A percentile compares a stretch with the other conserved stretches of the same genome.
These are phyloP conservation scores for Xylaria sp. DNA, from an alignment of 2,329 filamentous ascomycete genomes.

Conservation along the genomic window DNA sequence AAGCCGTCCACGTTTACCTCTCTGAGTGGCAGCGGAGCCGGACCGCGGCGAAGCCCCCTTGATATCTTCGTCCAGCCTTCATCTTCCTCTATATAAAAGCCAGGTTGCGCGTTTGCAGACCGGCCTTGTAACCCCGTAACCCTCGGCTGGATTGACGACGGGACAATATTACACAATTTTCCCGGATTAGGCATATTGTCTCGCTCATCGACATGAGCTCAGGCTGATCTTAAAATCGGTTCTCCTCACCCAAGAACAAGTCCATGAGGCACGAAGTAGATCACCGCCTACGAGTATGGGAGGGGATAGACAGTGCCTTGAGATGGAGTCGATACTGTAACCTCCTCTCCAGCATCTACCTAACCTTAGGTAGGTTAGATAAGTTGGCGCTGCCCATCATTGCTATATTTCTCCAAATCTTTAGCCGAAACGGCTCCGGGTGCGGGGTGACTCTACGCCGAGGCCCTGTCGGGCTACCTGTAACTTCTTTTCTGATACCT, in stretches of 20 bases:
- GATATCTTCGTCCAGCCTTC: slow-evolving; percentile 34
- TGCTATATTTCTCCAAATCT: no score
- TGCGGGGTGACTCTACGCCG: no score
- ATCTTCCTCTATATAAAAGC: slow-evolving; percentile 18
- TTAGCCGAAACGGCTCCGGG: no score
- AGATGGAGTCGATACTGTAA: background rate
- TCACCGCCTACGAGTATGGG: background rate
- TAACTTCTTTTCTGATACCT: background rate
- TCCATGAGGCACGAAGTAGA: background rate
- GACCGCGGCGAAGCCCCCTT: background rate
- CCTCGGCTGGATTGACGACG: background rate
- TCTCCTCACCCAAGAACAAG: background rate
- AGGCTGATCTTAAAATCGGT: background rate
- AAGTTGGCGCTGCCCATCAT: no score
- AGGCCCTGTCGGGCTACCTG: no score
- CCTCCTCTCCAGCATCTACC: no score
- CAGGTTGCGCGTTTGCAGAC: background rate
- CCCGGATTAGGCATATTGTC: background rate
- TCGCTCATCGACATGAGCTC: background rate
- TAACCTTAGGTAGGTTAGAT: no score
- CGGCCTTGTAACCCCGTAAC: background rate
- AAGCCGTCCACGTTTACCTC: background rate
- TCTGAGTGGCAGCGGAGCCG: background rate
- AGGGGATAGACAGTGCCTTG: background rate
- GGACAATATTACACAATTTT: background rate